Base-by-base conservation (phyloP, 2,329 filamentous ascomycete genomes). In the Fusarium pilosicola region DNA sequence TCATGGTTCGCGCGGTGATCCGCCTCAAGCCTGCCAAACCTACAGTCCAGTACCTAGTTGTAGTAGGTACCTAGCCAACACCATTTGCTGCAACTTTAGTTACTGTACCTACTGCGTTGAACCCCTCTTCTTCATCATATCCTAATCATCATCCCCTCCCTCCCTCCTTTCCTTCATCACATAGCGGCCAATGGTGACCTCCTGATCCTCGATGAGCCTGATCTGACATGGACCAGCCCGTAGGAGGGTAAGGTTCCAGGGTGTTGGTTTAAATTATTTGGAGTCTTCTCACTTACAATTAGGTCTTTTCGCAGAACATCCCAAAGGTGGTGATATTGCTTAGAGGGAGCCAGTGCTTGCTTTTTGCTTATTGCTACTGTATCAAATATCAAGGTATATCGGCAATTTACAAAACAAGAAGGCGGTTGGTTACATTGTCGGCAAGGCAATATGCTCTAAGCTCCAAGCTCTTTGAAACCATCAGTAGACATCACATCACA, bases 201-300 rank as follows among this genome's bases (percentile, higher is more conserved):
- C 45, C 30, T 68, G 57, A 70, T 74, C 48, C 42, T 64, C 59
- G 48, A 58, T 70, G 67, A 70, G 57, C 64, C 51, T 68, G 62
- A 73, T 76, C 67, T 69, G 67, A 66, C 76, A 74, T 69, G 74
- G 76, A 74, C 75, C 75, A 76, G 75, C 60, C 63, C 38, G 34
- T 73, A 71, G 74, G 63, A 61, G 42, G 24, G 54, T 73, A 63
- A 77, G 63, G 64, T 71, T 49, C 72, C 66, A 68, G 73, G 67
- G 65, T 75, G 44, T 68, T 62, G 51, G 57, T 63, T 58, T 61
- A 39, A 26, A 38, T 55, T 59, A 52, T 51, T 57, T 61, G 14
- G 63, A 44, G 55, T 58, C 24, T 36, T 39, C 13, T 61, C 38
- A 20, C 38, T 34, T 45, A 18, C 41, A 39, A 38, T 62, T 45